Evolutionary conservation across 371 early-diverging fungal genomes (phyloP).

Genomic region (Capniomyces stellatus): DNA sequence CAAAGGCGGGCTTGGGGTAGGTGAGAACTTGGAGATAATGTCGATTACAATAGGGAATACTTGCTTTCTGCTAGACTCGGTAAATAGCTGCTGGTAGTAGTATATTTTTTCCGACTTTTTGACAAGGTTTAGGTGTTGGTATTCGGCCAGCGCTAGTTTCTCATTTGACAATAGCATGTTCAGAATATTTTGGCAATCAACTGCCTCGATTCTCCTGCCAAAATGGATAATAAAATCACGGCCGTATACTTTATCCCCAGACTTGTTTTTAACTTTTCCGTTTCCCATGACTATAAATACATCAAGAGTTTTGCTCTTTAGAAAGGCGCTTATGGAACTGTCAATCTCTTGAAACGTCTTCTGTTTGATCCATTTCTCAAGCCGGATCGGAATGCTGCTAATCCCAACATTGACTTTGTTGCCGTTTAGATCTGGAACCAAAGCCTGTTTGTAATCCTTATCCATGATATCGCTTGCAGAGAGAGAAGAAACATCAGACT

Average conservation of each 20-base stretch:
- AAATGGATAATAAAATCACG: slow-evolving; percentile 15
- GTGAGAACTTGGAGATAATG: not conserved
- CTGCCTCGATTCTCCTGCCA: not conserved
- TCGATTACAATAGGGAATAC: slow-evolving; percentile 1
- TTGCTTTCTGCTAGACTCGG: not conserved
- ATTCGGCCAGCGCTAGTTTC: not conserved
- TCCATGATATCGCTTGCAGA: slow-evolving; percentile 25
- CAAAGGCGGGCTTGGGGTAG: no score
- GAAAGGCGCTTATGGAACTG: slow-evolving; percentile 8
- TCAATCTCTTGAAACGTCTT: slow-evolving; percentile 7
- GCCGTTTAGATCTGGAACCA: slow-evolving; percentile 4
- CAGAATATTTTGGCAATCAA: not conserved
- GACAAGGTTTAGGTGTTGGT: not conserved
- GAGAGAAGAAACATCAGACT: slow-evolving; percentile 21
- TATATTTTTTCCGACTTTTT: not conserved
- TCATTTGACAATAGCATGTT: not conserved
- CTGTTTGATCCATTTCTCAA: slow-evolving; percentile 20
- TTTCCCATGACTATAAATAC: slow-evolving; percentile 19
- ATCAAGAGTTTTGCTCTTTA: slow-evolving; percentile 8
- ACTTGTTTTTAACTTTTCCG: slow-evolving; percentile 10
- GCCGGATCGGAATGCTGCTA: slow-evolving; percentile 22
- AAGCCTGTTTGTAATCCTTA: slow-evolving; percentile 37
- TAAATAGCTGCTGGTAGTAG: not conserved
- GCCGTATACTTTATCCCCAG: slow-evolving; percentile 10
- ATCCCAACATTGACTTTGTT: slow-evolving; percentile 23